A percentile compares a stretch with the other conserved stretches of the same genome.
phyloP scores from a whole-genome alignment of 2,329 filamentous ascomycete species.

The Diaporthe batatas region DNA sequence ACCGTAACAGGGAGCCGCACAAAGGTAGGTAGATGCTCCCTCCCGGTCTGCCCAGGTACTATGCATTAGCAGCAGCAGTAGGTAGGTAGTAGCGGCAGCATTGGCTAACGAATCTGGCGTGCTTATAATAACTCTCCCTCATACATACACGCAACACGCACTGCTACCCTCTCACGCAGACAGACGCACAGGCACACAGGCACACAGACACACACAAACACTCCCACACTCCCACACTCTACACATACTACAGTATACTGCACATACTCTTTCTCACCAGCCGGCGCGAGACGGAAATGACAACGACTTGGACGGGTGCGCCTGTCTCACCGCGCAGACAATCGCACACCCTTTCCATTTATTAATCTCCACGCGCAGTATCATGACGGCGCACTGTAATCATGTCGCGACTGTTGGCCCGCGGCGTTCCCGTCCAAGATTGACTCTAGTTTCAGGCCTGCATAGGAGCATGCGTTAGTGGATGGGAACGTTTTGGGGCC shows the following conservation, averaged over 20 bases:
- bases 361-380: constrained; percentile 24
- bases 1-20: constrained; percentile 25
- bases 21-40: neutral
- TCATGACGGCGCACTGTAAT: constrained; percentile 9
- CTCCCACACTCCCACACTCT: neutral
- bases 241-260: too few relatives aligned
- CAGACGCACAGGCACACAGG: neutral
- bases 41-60: neutral
- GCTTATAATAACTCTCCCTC: constrained; percentile 17
- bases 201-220: neutral
- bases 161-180: constrained; percentile 27
- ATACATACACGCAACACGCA: neutral
- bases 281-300: constrained; percentile 22
- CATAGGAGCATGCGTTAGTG: constrained; percentile 39
- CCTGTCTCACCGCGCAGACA: constrained; percentile 23
- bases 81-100: neutral
- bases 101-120: neutral
- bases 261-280: neutral
- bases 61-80: neutral
- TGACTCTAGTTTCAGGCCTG: constrained; percentile 31
- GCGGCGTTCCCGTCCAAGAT: constrained; percentile 35
- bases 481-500: constrained; percentile 6
- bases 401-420: constrained; percentile 20
- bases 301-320: constrained; percentile 14
- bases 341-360: constrained; percentile 10